These are phyloP conservation scores for Phytophthora pluvialis DNA, from an alignment of 352 stramenopile genomes.

Conservation along the genomic window DNA sequence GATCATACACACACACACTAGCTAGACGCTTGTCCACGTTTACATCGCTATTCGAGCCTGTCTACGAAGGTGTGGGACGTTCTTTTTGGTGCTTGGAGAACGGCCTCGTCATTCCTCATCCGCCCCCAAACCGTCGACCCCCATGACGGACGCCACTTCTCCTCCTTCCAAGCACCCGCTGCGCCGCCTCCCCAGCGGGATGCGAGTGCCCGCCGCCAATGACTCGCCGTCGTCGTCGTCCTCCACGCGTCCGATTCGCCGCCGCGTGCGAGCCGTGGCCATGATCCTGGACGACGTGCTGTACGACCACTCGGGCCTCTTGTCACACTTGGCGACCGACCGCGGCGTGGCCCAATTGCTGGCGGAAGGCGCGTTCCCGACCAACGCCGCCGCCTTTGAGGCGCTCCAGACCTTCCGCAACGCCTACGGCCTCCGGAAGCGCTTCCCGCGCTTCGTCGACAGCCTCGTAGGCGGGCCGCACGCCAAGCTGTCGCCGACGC, in stretches of 20 bases:
- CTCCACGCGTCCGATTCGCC: slow-evolving; percentile 13
- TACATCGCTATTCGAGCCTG: slow-evolving; percentile 18
- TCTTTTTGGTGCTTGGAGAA: slow-evolving; percentile 22
- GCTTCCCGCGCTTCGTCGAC: slow-evolving; percentile 85
- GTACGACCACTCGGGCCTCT: slow-evolving; percentile 84
- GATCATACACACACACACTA: slow-evolving; percentile 15
- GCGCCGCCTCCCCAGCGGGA: slow-evolving; percentile 28
- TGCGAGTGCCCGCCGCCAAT: slow-evolving; percentile 18
- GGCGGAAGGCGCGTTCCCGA: slow-evolving; percentile 70
- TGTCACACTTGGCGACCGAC: slow-evolving; percentile 82
- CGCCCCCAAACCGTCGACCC: background rate
- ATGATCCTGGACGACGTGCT: slow-evolving; percentile 90
- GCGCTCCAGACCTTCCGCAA: slow-evolving; percentile 83
- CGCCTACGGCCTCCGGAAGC: slow-evolving; percentile 83
- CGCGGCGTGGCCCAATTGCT: slow-evolving; percentile 79
- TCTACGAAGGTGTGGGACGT: slow-evolving; percentile 5
- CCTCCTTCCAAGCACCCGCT: slow-evolving; percentile 20
- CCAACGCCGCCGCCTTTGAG: slow-evolving; percentile 66
- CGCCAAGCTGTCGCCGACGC: slow-evolving; percentile 45
- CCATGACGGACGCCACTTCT: slow-evolving; percentile 25
- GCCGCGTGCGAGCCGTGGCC: slow-evolving; percentile 78
- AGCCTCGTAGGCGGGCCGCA: slow-evolving; percentile 56
- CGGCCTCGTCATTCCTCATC: background rate
- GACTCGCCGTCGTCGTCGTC: background rate
- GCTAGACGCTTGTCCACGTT: slow-evolving; percentile 2